Evolutionary conservation across 306 rosid species (phyloP).

Genomic region (Corylus avellana): DNA sequence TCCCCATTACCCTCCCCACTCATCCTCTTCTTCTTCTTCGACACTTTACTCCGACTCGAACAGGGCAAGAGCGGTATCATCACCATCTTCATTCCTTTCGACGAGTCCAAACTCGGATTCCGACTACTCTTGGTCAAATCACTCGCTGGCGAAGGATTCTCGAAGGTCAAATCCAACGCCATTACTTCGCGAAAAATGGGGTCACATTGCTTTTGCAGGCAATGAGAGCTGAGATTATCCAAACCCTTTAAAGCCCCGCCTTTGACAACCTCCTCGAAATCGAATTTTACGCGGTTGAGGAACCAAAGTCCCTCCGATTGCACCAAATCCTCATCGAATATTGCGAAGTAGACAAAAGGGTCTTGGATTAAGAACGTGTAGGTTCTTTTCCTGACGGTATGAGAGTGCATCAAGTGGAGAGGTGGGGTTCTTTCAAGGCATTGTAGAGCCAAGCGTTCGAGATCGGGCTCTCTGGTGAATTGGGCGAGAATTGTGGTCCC

Average conservation of each 20-base stretch:
- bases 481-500: slow-evolving; percentile 61
- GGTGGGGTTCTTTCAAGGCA: slow-evolving; percentile 68
- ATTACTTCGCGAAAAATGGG: slow-evolving; percentile 35
- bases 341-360: slow-evolving; percentile 62
- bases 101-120: slow-evolving; percentile 42
- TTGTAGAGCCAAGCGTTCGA: slow-evolving; percentile 57
- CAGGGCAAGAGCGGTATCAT: slow-evolving; percentile 40
- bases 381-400: slow-evolving; percentile 54
- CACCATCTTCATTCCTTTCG: slow-evolving; percentile 27
- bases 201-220: slow-evolving; percentile 65
- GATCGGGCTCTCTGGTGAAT: slow-evolving; percentile 43
- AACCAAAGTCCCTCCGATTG: slow-evolving; percentile 55
- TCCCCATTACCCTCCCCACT: slow-evolving; percentile 35
- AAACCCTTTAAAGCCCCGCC: slow-evolving; percentile 22
- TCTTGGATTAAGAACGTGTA: slow-evolving; percentile 56
- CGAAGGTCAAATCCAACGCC: slow-evolving; percentile 22
- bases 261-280: slow-evolving; percentile 32
- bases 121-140: slow-evolving; percentile 8
- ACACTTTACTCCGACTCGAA: slow-evolving; percentile 33
- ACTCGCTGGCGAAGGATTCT: slow-evolving; percentile 10
- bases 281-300: slow-evolving; percentile 45
- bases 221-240: slow-evolving; percentile 33
- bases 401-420: slow-evolving; percentile 60
- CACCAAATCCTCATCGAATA: slow-evolving; percentile 46
- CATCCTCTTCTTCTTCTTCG: slow-evolving; percentile 79